Conservation (phyloP, 768 basidiomycete genomes). For the Pleurotus tuoliensis region DNA sequence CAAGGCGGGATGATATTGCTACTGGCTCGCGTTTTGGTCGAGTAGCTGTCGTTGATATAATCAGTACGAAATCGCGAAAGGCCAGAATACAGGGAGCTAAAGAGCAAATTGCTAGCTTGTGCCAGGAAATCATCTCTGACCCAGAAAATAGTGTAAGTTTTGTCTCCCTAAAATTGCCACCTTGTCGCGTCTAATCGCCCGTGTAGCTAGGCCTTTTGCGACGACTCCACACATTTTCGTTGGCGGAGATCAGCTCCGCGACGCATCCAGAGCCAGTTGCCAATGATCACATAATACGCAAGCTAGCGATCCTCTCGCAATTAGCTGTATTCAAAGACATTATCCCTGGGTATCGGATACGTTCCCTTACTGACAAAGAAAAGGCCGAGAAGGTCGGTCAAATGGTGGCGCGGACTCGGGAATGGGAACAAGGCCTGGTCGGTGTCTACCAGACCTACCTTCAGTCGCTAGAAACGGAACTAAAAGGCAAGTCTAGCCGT, state of each 20-base stretch:
- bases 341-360: slow-evolving; percentile 94
- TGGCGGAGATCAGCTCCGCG: slow-evolving; percentile 65
- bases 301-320: slow-evolving; percentile 85
- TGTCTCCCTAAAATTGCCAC: too few relatives aligned
- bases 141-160: slow-evolving; percentile 88
- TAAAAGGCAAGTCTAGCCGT: slow-evolving; percentile 60
- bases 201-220: slow-evolving; percentile 80
- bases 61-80: slow-evolving; percentile 62
- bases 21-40: slow-evolving; percentile 90
- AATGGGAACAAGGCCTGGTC: slow-evolving; percentile 95
- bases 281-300: slow-evolving; percentile 82
- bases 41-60: slow-evolving; percentile 68
- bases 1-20: slow-evolving; percentile 61
- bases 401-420: slow-evolving; percentile 82
- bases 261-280: slow-evolving; percentile 64
- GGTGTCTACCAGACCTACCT: slow-evolving; percentile 86
- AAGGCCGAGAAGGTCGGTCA: slow-evolving; percentile 93
- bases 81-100: slow-evolving; percentile 74
- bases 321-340: slow-evolving; percentile 95
- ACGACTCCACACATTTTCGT: slow-evolving; percentile 86
- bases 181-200: neutral
- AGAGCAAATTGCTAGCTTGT: slow-evolving; percentile 90
- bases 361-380: slow-evolving; percentile 85
- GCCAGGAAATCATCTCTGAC: slow-evolving; percentile 91
- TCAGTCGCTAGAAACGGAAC: slow-evolving; percentile 76